These are phyloP conservation scores for Cicer pinnatifidum DNA, from an alignment of 306 rosid species.

Conservation along the genomic window DNA sequence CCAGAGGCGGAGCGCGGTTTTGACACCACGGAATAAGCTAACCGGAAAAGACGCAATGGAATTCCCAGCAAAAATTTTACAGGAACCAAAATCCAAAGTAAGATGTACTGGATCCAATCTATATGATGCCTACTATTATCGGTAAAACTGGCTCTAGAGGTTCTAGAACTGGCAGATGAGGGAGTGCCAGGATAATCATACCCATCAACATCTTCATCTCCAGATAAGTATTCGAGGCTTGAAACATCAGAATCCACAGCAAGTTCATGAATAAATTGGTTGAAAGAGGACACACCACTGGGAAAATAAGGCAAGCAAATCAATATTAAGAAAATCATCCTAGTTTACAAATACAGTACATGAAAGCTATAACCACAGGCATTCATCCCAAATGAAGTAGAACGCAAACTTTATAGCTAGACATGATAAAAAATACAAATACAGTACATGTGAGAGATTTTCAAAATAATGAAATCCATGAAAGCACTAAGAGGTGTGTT, in stretches of 20 bases:
- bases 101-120: conserved; percentile 59
- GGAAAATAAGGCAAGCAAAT: conserved; percentile 36
- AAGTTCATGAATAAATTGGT: conserved; percentile 79
- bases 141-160: conserved; percentile 54
- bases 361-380: neutral
- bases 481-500: neutral
- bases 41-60: conserved; percentile 52
- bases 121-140: conserved; percentile 49
- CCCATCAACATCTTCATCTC: conserved; percentile 66
- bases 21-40: conserved; percentile 43
- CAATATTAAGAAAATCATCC: conserved; percentile 39
- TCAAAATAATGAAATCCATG: neutral
- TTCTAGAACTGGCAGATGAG: conserved; percentile 65
- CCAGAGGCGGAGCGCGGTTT: conserved; percentile 45
- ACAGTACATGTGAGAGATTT: neutral
- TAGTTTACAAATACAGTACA: neutral
- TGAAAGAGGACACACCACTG: conserved; percentile 97
- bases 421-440: too few species aligned
- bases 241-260: conserved; percentile 87
- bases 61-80: conserved; percentile 60
- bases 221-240: conserved; percentile 63
- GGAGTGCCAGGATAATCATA: conserved; percentile 59
- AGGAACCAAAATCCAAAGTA: conserved; percentile 63
- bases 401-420: too few species aligned
- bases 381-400: too few species aligned